phyloP scores from a whole-genome alignment of 306 rosid species.

The Cucurbita maxima region DNA sequence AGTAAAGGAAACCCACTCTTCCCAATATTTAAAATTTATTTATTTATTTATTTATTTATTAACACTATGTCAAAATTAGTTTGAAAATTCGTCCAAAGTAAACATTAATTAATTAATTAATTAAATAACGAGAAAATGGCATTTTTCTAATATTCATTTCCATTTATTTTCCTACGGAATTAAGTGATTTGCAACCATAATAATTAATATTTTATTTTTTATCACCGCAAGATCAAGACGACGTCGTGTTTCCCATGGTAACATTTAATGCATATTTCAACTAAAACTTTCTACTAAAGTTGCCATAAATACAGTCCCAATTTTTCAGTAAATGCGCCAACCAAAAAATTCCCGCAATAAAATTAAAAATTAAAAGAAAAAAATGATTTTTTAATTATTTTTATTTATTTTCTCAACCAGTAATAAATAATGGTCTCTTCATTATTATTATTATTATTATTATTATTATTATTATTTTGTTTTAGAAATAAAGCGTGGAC shows the following conservation, averaged over 20 bases:
- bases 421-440: not conserved
- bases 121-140: too few species aligned
- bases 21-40: not conserved
- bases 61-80: too few species aligned
- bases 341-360: not conserved
- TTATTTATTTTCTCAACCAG: not conserved
- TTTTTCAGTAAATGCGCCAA: not conserved
- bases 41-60: not conserved
- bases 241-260: not conserved
- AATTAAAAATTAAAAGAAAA: not conserved
- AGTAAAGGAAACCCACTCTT: not conserved
- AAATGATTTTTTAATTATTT: not conserved
- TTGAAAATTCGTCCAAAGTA: too few species aligned
- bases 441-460: not conserved
- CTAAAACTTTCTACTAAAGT: not conserved
- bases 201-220: too few species aligned
- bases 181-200: too few species aligned
- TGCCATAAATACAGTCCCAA: not conserved
- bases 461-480: not conserved
- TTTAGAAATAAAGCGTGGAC: not conserved
- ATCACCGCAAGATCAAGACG: not conserved
- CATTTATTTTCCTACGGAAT: too few species aligned
- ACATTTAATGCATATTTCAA: not conserved
- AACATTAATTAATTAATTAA: too few species aligned
- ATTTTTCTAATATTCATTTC: too few species aligned